Evolutionary conservation across 345 rosid species (phyloP), one percentile per base, ranked within the genome.

Genomic region (Hirschfeldia incana): DNA sequence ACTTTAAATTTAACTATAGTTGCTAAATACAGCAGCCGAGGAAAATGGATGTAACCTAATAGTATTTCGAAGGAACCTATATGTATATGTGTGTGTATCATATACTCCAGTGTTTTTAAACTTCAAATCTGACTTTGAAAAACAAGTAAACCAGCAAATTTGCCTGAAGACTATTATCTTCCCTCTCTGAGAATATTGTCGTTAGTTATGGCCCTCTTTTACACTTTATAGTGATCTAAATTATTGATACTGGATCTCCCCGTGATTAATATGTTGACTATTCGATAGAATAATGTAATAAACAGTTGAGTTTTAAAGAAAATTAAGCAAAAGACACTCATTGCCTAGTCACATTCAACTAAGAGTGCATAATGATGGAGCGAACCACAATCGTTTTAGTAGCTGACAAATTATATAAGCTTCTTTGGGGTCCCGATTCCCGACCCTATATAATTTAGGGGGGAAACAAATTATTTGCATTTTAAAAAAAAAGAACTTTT

Each of bases 311-410:
- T 7, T 15, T 5, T 1, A 28, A n/a, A 69, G 53, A n/a, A 67
- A 62, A 64, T 53, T 26, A 39, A 75, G 64, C 62, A 70, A 70
- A 65, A 75, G 21, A 70, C 72, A 80, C 68, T 69, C 83, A 57
- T 70, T 75, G 83, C 67, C 72, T 70, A 64, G 83, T 80, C 83
- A 80, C 58, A n/a, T 80, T 80, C 76, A 75, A 80, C 83, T 65
- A 75, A 63, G 76, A 75, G 76, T 70, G 80, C 83, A 75, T 65
- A 64, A 80, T 80, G 83, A 70, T 75, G 80, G 44, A 51, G 59
- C 28, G 67, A 75, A 75, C 76, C 83, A 75, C 80, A 44, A 70
- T 51, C 65, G 26, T 34, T 64, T 73, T 49, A 49, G 62, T 26
- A 67, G 65, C 66, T 68, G 69, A 37, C 70, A 63, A 55, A 61